Evolutionary conservation across 2,329 filamentous ascomycete genomes (phyloP), one percentile per base, ranked within the genome.

Genomic region (Fusarium humuli): DNA sequence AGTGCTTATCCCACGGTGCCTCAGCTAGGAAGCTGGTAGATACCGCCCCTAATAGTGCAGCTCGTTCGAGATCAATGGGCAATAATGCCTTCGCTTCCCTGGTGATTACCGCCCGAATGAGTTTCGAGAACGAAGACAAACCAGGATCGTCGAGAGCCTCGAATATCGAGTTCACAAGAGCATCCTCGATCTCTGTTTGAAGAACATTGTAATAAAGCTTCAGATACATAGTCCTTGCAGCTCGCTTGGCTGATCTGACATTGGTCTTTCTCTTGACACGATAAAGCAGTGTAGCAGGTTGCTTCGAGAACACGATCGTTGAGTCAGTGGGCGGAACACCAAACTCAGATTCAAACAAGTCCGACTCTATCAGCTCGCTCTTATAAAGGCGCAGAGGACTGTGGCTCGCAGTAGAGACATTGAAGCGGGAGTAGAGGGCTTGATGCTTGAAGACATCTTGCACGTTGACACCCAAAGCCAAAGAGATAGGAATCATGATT

Each of bases 391-490:
- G 87, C 12, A 98, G 79, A 0, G 96, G 96, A 30, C 91, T 90
- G 25, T 87, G 79, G 59, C 86, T 93, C 2, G 93, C 91, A 0
- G 94, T 94, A 14, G 93, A 94, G 55, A 99, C 91, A 16, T 93
- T 97, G 78, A 99, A 99, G 12, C 91, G 91, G 0, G 94, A 98
- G 76, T 96, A 96, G 0, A 98, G 85, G 0, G 89, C 86, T 10
- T 90, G 83, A 68, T 93, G 89, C 77, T 97, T 97, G 83, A 98
- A 98, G 29, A 97, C 89, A 73, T 99, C 96, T 75, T 98, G 94
- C 8, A 99, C 96, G 71, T 98, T 98, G 67, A 99, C 96, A 5
- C 95, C 94, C 6, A 99, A 85, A 0, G 94, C 93, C 7, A 99
- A 84, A 2, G 92, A 87, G 3, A 96, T 91, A 5, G 90, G 87